phyloP scores from a whole-genome alignment of 2,329 filamentous ascomycete genomes.

The Paramyrothecium roridum region DNA sequence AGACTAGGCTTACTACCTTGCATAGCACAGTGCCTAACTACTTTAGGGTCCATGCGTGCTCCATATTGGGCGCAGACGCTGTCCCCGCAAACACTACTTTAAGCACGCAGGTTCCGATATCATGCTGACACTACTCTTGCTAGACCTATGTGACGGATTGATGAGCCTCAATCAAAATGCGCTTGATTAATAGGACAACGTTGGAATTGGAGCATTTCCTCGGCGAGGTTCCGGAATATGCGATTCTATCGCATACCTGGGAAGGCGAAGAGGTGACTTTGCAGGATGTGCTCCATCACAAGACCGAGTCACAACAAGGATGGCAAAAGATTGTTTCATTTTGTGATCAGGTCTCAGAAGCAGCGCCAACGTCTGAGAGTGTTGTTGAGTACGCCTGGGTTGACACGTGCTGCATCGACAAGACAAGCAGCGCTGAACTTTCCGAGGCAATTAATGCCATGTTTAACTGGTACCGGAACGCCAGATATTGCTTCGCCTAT shows the following conservation, averaged over 20 bases:
- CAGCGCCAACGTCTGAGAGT: too few species aligned
- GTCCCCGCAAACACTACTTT: too few species aligned
- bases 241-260: constrained; percentile 1
- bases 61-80: too few species aligned
- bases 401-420: constrained; percentile 1
- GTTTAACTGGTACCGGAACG: constrained; percentile 23
- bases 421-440: constrained; percentile 9
- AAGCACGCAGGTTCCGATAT: too few species aligned
- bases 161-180: not conserved
- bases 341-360: not conserved
- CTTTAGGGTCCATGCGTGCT: too few species aligned
- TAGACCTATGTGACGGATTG: too few species aligned
- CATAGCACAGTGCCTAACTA: too few species aligned
- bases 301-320: not conserved
- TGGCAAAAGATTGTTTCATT: not conserved
- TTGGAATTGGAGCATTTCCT: not conserved
- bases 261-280: not conserved
- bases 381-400: not conserved
- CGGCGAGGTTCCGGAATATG: not conserved
- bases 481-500: constrained; percentile 9
- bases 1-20: too few species aligned
- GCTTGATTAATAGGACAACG: not conserved
- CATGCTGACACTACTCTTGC: too few species aligned
- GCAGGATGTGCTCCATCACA: not conserved
- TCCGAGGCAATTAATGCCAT: constrained; percentile 18